A percentile compares a stretch with the other conserved stretches of the same genome.
Conservation (phyloP, 768 basidiomycete species). For the Suillus weaverae region DNA sequence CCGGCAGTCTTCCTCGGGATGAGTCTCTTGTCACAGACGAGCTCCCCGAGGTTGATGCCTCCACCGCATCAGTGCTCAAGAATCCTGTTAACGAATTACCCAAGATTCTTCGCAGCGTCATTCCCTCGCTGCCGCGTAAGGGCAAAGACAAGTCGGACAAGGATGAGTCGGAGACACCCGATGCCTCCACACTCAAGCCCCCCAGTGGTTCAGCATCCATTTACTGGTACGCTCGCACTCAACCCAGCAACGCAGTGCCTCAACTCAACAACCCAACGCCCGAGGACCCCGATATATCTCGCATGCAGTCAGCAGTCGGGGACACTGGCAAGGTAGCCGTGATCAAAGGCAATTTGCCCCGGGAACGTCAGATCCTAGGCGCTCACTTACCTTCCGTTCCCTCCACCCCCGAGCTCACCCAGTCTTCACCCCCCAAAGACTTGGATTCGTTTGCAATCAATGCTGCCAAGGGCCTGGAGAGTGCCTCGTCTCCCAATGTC, state of each 20-base stretch:
- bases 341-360: neutral
- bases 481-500: neutral
- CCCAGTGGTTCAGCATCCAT: neutral
- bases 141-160: neutral
- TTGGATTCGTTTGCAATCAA: neutral
- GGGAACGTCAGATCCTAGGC: neutral
- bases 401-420: neutral
- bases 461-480: neutral
- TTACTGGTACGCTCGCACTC: neutral
- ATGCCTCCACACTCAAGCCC: neutral
- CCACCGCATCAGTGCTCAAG: neutral
- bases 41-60: neutral
- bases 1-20: neutral
- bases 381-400: neutral
- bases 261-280: neutral
- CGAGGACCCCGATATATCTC: neutral
- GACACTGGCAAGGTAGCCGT: neutral
- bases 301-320: neutral
- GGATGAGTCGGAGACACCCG: neutral
- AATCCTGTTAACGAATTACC: neutral
- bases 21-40: neutral
- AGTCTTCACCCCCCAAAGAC: neutral
- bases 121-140: neutral
- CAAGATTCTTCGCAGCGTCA: neutral
- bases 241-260: neutral